A percentile compares a stretch with the other conserved stretches of the same genome.
phyloP scores from a whole-genome alignment of 805 yeast genomes.

The Kazachstania bromeliacearum region DNA sequence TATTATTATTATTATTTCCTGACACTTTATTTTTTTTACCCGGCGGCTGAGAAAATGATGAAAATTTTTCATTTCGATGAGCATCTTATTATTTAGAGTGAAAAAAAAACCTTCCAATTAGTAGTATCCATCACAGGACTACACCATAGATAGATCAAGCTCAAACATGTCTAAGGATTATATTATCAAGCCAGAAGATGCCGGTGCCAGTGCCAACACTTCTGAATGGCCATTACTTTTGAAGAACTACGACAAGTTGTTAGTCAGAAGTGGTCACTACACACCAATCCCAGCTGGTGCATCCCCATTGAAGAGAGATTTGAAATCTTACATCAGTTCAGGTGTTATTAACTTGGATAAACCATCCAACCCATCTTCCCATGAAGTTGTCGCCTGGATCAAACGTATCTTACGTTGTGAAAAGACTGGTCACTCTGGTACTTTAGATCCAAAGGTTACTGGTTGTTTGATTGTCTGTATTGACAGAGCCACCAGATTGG shows the following conservation, averaged over 20 bases:
- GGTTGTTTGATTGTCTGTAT: slow-evolving; percentile 98
- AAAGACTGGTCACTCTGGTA: slow-evolving; percentile 98
- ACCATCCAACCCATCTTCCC: slow-evolving; percentile 97
- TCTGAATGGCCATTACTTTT: slow-evolving; percentile 92
- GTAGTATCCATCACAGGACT: no score
- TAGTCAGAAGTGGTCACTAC: slow-evolving; percentile 94
- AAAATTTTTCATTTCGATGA: no score
- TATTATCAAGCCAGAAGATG: slow-evolving; percentile 81
- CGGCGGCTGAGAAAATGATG: no score
- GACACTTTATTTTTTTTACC: no score
- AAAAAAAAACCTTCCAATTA: no score
- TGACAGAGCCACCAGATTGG: slow-evolving; percentile 96
- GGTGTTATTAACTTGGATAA: slow-evolving; percentile 97
- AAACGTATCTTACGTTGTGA: slow-evolving; percentile 91
- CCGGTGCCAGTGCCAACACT: slow-evolving; percentile 72
- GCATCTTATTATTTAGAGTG: no score
- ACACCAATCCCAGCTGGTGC: slow-evolving; percentile 96
- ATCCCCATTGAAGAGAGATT: slow-evolving; percentile 89
- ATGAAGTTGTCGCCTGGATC: slow-evolving; percentile 99
- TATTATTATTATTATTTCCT: no score
- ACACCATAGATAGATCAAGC: no score
- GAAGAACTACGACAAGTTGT: slow-evolving; percentile 86
- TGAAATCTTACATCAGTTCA: slow-evolving; percentile 78
- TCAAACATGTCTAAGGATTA: slow-evolving; percentile 51
- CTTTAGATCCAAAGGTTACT: slow-evolving; percentile 96